Base-by-base conservation (phyloP, 2,329 filamentous ascomycete genomes). In the Fusarium sp. region DNA sequence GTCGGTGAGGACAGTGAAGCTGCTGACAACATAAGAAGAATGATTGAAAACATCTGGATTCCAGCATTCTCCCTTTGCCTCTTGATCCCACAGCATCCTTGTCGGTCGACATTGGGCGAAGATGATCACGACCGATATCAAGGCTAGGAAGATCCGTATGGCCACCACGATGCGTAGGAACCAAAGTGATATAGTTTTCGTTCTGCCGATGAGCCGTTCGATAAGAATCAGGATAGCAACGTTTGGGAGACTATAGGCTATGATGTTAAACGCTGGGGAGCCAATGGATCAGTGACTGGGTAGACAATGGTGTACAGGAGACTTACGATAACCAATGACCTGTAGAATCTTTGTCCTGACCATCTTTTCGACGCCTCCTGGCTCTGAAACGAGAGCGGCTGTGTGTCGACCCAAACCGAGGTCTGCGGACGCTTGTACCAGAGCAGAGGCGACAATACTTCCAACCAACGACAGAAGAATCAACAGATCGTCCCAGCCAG, bases 151-250 rank as follows among this genome's bases (percentile, higher is more conserved):
- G 2, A 65, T 31, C 14, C 65, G 56, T 9, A 54, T 51, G 3
- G 19, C 45, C 11, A 67, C 51, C 12, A 57, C n/a, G 4, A 25
- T 14, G 19, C 64, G 56, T 4, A 62, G 52, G 19, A 58, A 61
- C 6, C 9, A 13, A 14, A 48, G 56, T 2, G 61, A 48, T 7
- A 42, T 28, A 1, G 51, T 50, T 6, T 50, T 31, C 19, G 65
- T 65, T 26, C 37, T 45, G 8, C 62, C 65, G n/a, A 34, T 52
- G 3, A 67, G 48, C 7, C 62, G 51, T 45, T 67, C 52, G 34
- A 67, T 58, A 18, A 65, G 62, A 31, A 67, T 65, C 19, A 67
- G 16, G 8, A 67, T 65, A n/a, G 65, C 62, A 4, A 67, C 39
- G 19, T 65, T 67, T 6, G 62, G 65, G 2, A 65, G 50, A 28